These are phyloP conservation scores for Pythium brassicae DNA, from an alignment of 352 stramenopile genomes.

Conservation along the genomic window DNA sequence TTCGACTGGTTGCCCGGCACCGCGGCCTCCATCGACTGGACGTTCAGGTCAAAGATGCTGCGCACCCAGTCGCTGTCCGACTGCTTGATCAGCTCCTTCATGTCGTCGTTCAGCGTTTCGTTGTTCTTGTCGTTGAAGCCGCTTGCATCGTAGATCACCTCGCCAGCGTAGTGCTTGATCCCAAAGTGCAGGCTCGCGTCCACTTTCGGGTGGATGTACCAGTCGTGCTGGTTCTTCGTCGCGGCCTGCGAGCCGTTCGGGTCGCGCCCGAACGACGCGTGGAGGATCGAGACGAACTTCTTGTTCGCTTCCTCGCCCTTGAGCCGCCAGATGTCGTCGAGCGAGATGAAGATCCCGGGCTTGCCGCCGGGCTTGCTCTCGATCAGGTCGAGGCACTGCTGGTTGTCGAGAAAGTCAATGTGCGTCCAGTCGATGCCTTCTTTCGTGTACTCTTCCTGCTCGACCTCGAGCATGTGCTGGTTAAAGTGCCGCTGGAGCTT, in stretches of 20 bases:
- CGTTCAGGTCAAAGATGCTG: constrained; percentile 81
- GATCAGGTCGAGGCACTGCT: constrained; percentile 91
- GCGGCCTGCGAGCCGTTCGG: constrained; percentile 36
- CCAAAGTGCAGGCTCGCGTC: constrained; percentile 86
- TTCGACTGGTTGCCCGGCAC: constrained; percentile 69
- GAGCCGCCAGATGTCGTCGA: constrained; percentile 95
- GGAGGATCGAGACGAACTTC: constrained; percentile 88
- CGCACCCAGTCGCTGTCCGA: constrained; percentile 80
- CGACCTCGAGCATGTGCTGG: constrained; percentile 95
- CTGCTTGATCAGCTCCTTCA: constrained; percentile 90
- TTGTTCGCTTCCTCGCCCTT: constrained; percentile 91
- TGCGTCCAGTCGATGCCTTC: constrained; percentile 93
- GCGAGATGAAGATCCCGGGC: constrained; percentile 90
- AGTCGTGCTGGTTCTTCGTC: constrained; percentile 80
- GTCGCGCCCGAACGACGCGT: constrained; percentile 75
- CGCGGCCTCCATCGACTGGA: constrained; percentile 83
- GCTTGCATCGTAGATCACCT: constrained; percentile 96
- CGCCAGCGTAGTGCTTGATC: constrained; percentile 89
- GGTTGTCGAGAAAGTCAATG: constrained; percentile 94
- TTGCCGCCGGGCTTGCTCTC: constrained; percentile 88
- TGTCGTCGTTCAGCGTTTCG: constrained; percentile 94
- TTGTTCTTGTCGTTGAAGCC: constrained; percentile 99
- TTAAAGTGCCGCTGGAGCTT: constrained; percentile 94
- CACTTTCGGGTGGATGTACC: constrained; percentile 89
- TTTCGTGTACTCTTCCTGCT: constrained; percentile 97